Evolutionary conservation across 2,329 filamentous ascomycete genomes (phyloP), one percentile per base, ranked within the genome.

Genomic region (Chrysosporium queenslandicum): DNA sequence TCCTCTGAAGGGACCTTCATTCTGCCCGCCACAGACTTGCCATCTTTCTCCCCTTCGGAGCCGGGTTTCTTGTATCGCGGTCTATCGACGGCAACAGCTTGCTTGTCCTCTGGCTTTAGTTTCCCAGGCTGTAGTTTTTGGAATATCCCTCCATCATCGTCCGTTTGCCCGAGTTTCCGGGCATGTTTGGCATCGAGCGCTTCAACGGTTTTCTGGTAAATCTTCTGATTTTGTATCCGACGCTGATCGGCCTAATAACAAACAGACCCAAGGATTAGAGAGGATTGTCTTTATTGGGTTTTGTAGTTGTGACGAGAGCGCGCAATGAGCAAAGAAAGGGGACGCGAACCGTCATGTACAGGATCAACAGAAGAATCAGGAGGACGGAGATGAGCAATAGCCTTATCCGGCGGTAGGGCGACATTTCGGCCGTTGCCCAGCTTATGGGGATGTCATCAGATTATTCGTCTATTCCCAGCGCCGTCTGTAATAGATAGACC

Each of bases 271-370:
- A 29, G 27, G 32, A 9, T 34, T 34, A 34, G 11, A 11, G 34
- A 18, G 14, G 9, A 34, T 34, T 8, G 12, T 34, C n/a, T 34
- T 6, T 12, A 14, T 14, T 8, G 32, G 32, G 11, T 6, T 8
- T 34, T 34, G 3, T 8, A 14, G 32, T 12, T 3, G n/a, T n/a
- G n/a, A n/a, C n/a, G n/a, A n/a, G n/a, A 34, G 12, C 4, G 5
- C 11, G n/a, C 5, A 30, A 30, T 6, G 14, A 36, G 16, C 2
- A 39, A 20, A 18, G 5, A 20, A 4, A 21, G 43, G 46, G 54
- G 47, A 75, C 72, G 54, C 75, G 73, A 65, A 84, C 80, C 53
- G 83, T 84, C 65, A 87, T 83, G 73, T 91, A 88, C 59, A 94
- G 73, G 51, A 85, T 71, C 42, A 83, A 75, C 59, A 91, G 70